These are phyloP conservation scores for Solanum bukasovii DNA, from an alignment of 257 asterid genomes.

Conservation along the genomic window DNA sequence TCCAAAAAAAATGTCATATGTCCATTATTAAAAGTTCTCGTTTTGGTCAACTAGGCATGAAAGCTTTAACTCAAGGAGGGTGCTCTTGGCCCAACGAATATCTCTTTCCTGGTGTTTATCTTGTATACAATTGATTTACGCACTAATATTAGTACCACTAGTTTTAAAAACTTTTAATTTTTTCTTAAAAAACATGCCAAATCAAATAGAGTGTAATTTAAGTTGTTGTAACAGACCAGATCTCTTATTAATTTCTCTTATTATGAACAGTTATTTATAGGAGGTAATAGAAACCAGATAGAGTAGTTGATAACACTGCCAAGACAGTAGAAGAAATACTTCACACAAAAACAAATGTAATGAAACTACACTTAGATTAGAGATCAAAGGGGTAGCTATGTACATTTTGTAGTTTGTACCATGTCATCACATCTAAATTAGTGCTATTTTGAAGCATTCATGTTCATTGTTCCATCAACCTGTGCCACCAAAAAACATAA, in stretches of 20 bases:
- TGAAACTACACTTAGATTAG: background rate
- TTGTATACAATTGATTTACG: background rate
- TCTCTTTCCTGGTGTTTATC: background rate
- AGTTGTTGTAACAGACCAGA: background rate
- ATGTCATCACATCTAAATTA: background rate
- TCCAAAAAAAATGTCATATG: background rate
- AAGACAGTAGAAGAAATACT: no score
- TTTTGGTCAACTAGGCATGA: background rate
- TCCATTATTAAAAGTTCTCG: no score
- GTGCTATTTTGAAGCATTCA: background rate
- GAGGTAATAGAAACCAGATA: background rate
- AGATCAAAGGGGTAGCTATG: background rate
- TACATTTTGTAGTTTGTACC: background rate
- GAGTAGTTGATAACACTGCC: background rate
- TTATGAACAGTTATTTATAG: background rate
- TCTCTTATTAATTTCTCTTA: background rate
- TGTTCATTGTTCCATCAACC: background rate
- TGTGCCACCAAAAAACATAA: background rate
- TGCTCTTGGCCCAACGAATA: background rate
- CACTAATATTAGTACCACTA: background rate
- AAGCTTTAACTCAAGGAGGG: no score
- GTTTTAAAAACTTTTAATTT: no score
- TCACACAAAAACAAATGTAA: background rate
- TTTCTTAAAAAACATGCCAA: background rate
- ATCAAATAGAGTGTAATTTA: background rate